Percentiles rank a stretch among this genome's conserved stretches.
Evolutionary conservation across 345 rosid species (phyloP).

Genomic region (Acer campestre): DNA sequence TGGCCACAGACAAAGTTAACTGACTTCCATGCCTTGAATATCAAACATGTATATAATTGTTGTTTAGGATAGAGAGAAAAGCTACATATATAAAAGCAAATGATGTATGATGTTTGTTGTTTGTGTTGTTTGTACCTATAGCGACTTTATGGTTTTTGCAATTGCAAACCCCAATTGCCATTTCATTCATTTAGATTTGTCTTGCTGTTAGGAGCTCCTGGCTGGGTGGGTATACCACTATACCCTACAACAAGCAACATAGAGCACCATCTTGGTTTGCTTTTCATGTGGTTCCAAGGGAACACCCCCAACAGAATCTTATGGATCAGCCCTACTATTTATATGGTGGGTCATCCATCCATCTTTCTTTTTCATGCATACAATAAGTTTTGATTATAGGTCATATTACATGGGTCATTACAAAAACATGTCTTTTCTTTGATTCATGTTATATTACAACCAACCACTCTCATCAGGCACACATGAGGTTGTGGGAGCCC

Average conservation of each 20-base stretch:
- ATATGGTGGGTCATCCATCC: constrained; percentile 37
- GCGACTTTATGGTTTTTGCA: not conserved
- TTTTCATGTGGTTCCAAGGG: constrained; percentile 53
- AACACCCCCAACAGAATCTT: constrained; percentile 72
- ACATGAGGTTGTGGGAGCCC: constrained; percentile 35
- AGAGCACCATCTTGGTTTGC: constrained; percentile 6
- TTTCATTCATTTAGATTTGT: constrained; percentile 16
- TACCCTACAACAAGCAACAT: constrained; percentile 3
- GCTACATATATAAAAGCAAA: not conserved
- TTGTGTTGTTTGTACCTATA: constrained; percentile 1
- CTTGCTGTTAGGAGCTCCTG: constrained; percentile 21
- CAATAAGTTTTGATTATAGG: not conserved
- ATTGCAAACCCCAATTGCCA: constrained; percentile 1
- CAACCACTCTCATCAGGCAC: constrained; percentile 27
- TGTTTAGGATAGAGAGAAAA: too few relatives aligned
- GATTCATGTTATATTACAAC: constrained; percentile 29
- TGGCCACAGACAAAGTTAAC: constrained; percentile 33
- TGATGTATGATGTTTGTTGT: not conserved
- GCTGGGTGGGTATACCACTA: not conserved
- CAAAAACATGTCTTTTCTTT: constrained; percentile 33
- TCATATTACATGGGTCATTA: constrained; percentile 21
- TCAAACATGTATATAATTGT: not conserved
- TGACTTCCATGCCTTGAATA: constrained; percentile 34
- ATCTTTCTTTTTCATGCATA: constrained; percentile 10
- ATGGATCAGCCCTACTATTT: constrained; percentile 49